Evolutionary conservation across 2,329 filamentous ascomycete species (phyloP), one percentile per base, ranked within the genome.

Genomic region (Phialemonium atrogriseum): DNA sequence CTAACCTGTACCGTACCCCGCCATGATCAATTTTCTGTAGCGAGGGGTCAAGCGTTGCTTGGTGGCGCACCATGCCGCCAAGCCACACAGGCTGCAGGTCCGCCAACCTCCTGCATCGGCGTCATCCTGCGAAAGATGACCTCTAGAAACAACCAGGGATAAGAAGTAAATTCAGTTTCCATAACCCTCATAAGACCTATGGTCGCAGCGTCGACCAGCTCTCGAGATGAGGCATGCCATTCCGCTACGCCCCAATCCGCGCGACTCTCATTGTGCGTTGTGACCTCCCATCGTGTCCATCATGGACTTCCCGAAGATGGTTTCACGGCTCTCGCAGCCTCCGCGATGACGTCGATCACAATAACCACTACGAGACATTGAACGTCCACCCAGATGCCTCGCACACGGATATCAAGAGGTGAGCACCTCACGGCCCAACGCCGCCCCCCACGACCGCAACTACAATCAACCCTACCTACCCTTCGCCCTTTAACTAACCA

Each of bases 391-490:
- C 70, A 24, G 71, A 72, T 41, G 88, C 89, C 24, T 76, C 82
- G 11, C 60, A 73, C 1, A 64, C 67, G 7, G 85, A 94, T 32
- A 88, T 96, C 39, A 96, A 96, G 59, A 89, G 84, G 80, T 86
- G 33, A 8, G 48, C 26, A 13, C 15, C 5, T 11, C 7, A 15
- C 9, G 28, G 17, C 24, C 34, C 20, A 34, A 17, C 19, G 17
- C 24, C 24, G 23, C 29, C 10, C 28, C 32, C 26, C 14, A 32
- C 16, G 24, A 12, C 15, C 17, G 30, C 34, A 12, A 13, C 18
- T 19, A 10, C 30, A 15, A 27, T 14, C 16, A 26, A 26, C 9
- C 9, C n/a, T 23, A 23, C 21, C n/a, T 23, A n/a, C 21, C 9
- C 21, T 9, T 13, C 12, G 30, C 20, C 23, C 14, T 17, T 12